Conservation (phyloP, 768 basidiomycete genomes). For the Termitomyces sp. region DNA sequence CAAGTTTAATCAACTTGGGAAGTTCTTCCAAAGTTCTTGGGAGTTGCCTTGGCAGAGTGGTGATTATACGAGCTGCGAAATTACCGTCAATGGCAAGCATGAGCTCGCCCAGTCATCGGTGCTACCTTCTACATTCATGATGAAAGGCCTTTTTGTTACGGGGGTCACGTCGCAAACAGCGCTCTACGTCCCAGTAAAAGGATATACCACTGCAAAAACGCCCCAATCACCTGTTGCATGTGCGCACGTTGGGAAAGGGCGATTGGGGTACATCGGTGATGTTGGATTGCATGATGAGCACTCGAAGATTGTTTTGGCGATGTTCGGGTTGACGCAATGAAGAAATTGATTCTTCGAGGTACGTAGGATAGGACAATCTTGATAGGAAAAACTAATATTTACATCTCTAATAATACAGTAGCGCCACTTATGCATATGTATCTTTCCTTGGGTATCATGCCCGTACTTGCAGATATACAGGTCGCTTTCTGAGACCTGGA, state of each 20-base stretch:
- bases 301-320: constrained; percentile 23
- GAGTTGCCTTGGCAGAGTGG: constrained; percentile 15
- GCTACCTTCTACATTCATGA: constrained; percentile 16
- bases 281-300: constrained; percentile 22
- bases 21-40: constrained; percentile 17
- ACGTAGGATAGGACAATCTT: not conserved
- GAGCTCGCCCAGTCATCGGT: constrained; percentile 10
- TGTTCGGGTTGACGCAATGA: constrained; percentile 20
- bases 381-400: not conserved
- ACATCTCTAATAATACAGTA: not conserved
- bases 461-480: not conserved
- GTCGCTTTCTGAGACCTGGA: not conserved
- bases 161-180: constrained; percentile 16
- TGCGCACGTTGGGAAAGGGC: constrained; percentile 20
- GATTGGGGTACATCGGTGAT: constrained; percentile 30
- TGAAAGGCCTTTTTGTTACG: constrained; percentile 23
- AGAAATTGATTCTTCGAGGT: not conserved
- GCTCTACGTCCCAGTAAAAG: constrained; percentile 19
- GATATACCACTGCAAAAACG: not conserved
- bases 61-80: constrained; percentile 8
- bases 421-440: not conserved
- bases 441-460: not conserved
- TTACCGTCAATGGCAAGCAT: constrained; percentile 13
- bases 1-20: constrained; percentile 10
- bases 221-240: constrained; percentile 23